Percentiles rank a stretch among this genome's conserved stretches.
phyloP scores from a whole-genome alignment of 805 yeast species.

The Wickerhamiella galacta region DNA sequence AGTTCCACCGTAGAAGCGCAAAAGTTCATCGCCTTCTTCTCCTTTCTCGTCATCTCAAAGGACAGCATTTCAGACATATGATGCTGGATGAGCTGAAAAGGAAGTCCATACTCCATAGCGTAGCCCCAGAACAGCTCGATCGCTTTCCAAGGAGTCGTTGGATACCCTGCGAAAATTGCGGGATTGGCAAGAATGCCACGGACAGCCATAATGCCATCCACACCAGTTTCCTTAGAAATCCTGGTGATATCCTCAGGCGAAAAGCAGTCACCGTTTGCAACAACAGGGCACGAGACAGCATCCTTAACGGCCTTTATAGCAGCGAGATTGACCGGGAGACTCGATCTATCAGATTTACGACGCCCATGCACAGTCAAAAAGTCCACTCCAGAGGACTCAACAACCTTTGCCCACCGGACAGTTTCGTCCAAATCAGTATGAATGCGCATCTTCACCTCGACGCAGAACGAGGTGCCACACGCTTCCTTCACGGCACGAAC shows the following conservation, averaged over 20 bases:
- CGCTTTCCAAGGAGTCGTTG: conserved; percentile 77
- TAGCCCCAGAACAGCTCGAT: conserved; percentile 71
- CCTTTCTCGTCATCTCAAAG: conserved; percentile 29
- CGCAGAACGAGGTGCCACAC: conserved; percentile 53
- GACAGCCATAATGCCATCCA: conserved; percentile 91
- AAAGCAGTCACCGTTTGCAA: conserved; percentile 97
- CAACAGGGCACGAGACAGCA: conserved; percentile 49
- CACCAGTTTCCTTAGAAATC: conserved; percentile 52
- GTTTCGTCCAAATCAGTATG: conserved; percentile 66
- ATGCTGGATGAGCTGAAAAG: conserved; percentile 70
- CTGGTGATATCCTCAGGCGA: conserved; percentile 41
- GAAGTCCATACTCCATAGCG: conserved; percentile 65
- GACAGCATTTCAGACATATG: conserved; percentile 80
- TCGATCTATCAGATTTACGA: conserved; percentile 66
- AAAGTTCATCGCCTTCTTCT: conserved; percentile 49
- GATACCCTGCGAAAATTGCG: conserved; percentile 62
- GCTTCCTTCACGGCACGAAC: conserved; percentile 63
- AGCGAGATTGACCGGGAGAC: conserved; percentile 66
- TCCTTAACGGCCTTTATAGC: conserved; percentile 56
- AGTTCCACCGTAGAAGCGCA: conserved; percentile 41
- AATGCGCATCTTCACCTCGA: conserved; percentile 85
- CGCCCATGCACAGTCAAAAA: conserved; percentile 91
- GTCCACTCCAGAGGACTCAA: conserved; percentile 82
- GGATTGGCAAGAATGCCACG: conserved; percentile 80
- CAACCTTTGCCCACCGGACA: conserved; percentile 46